Base-by-base conservation (phyloP, 345 rosid species). In the Xanthoceras sorbifolium region DNA sequence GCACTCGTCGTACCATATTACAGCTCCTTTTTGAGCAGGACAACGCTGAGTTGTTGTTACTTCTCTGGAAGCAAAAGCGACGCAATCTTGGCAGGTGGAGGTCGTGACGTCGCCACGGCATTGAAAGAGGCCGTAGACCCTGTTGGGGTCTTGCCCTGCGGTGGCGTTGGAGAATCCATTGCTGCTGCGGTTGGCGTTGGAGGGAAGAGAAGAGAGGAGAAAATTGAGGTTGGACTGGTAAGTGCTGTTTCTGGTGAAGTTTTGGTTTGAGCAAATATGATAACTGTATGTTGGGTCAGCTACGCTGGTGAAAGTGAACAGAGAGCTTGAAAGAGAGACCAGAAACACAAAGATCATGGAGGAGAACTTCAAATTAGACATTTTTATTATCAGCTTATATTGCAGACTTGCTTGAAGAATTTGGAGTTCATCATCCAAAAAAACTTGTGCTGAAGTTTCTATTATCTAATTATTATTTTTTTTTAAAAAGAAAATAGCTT, bases 1-100 rank as follows among this genome's bases (percentile, higher is more conserved):
- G 78, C 92, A 89, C 69, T 74, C 73, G 3, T 87, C 87, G 72
- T 78, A 86, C 86, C 83, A 84, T 36, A 88, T 55, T 2, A 86
- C 74, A 2, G 85, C 46, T 36, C 22, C 72, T 68, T 76, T 86
- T 32, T 78, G 73, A 42, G 1, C 15, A 0, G 89, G 86, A 71
- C 93, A 88, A 3, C 8, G 32, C 2, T 38, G 23, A 9, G 64
- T 38, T n/a, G n/a, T n/a, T n/a, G n/a, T n/a, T 42, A 85, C 40
- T 0, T 80, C 67, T 9, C 28, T 59, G 6, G 61, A 62, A 7
- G 89, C 85, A 29, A 22, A 50, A 8, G 0, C 12, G 9, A 88
- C 84, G 26, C 92, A 91, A 9, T 65, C 67, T n/a, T 29, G 61
- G 69, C 89, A 91, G 3, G 23, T n/a, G 3, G 48, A 50, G 4